A percentile compares a stretch with the other conserved stretches of the same genome.
These are phyloP conservation scores for Rhododendron williamsianum DNA, from an alignment of 148 eudicot species.

Conservation along the genomic window DNA sequence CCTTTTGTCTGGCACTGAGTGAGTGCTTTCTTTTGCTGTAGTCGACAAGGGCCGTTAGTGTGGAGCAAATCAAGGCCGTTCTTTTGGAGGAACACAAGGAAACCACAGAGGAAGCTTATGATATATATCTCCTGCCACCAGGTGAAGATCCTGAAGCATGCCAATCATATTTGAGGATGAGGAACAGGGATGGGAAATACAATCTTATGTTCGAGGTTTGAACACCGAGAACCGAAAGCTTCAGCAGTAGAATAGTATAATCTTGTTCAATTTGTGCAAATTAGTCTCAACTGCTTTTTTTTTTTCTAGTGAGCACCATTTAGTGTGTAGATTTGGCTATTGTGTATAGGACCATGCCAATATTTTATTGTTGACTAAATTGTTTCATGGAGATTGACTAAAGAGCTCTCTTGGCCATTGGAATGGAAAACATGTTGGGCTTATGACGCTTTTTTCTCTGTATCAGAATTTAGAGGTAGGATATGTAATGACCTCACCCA, in stretches of 20 bases:
- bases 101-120: constrained; percentile 82
- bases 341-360: background rate
- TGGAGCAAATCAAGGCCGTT: constrained; percentile 74
- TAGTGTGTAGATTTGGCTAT: background rate
- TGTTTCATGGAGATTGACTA: background rate
- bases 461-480: background rate
- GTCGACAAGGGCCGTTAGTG: constrained; percentile 64
- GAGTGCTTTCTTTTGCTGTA: constrained; percentile 42
- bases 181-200: constrained; percentile 95
- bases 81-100: constrained; percentile 56
- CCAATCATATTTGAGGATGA: constrained; percentile 95
- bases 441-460: background rate
- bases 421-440: background rate
- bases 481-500: background rate
- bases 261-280: background rate
- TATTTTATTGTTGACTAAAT: background rate
- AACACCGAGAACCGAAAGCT: constrained; percentile 3
- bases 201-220: constrained; percentile 96
- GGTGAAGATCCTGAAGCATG: constrained; percentile 99
- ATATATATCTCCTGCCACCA: constrained; percentile 93
- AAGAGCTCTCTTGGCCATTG: background rate
- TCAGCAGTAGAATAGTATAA: background rate
- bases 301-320: background rate
- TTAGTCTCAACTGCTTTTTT: background rate
- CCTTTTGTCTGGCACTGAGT: constrained; percentile 30